Evolutionary conservation across 2,329 filamentous ascomycete genomes (phyloP).

Genomic region (Colletotrichum tropicicola): DNA sequence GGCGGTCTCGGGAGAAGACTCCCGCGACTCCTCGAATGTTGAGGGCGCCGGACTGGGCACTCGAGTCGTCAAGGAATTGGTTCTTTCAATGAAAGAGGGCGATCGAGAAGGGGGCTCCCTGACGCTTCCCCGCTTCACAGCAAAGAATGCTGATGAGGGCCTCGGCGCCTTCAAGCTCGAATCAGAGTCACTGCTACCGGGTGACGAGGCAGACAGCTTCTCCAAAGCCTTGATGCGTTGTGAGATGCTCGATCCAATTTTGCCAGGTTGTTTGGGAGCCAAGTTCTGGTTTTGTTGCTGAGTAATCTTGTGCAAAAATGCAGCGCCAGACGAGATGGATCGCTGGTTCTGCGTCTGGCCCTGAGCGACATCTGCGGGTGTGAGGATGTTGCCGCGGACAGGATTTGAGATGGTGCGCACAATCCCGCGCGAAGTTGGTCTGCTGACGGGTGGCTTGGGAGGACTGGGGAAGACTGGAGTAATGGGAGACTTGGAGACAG

Average conservation of each 20-base stretch:
- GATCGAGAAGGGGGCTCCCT: slow-evolving; percentile 52
- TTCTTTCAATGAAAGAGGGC: slow-evolving; percentile 55
- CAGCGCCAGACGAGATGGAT: slow-evolving; percentile 66
- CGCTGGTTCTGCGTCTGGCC: slow-evolving; percentile 49
- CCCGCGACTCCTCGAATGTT: slow-evolving; percentile 49
- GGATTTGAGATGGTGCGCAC: slow-evolving; percentile 48
- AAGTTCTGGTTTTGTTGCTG: slow-evolving; percentile 63
- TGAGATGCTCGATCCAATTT: slow-evolving; percentile 89
- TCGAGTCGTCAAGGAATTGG: slow-evolving; percentile 46
- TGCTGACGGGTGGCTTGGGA: slow-evolving; percentile 30
- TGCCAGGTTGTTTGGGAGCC: slow-evolving; percentile 74
- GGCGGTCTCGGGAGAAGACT: slow-evolving; percentile 55
- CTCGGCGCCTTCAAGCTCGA: slow-evolving; percentile 27
- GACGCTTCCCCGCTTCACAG: slow-evolving; percentile 57
- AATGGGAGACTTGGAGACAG: slow-evolving; percentile 84
- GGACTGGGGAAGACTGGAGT: slow-evolving; percentile 65
- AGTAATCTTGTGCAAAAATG: slow-evolving; percentile 62
- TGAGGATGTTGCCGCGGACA: slow-evolving; percentile 53
- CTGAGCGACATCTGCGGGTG: slow-evolving; percentile 54
- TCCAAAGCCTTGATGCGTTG: slow-evolving; percentile 94
- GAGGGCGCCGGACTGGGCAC: slow-evolving; percentile 43
- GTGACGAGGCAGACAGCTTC: slow-evolving; percentile 68
- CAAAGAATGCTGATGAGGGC: slow-evolving; percentile 66
- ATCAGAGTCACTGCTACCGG: slow-evolving; percentile 38
- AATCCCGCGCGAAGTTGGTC: slow-evolving; percentile 47